phyloP scores from a whole-genome alignment of 1,284 basidiomycete species.

The Ustilago curta region DNA sequence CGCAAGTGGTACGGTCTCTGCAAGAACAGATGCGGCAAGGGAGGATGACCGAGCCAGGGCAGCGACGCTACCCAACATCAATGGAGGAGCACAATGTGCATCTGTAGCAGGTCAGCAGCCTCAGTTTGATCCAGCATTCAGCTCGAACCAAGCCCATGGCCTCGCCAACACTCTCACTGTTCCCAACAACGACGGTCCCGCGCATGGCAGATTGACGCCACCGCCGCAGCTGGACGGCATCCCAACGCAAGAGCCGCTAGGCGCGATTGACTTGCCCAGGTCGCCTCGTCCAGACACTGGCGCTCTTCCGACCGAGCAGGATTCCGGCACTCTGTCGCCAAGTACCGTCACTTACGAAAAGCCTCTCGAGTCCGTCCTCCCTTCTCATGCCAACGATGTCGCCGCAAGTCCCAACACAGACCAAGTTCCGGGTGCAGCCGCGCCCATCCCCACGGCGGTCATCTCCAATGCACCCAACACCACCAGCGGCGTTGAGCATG shows the following conservation, averaged over 20 bases:
- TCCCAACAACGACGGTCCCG: constrained; percentile 13
- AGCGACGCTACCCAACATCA: constrained; percentile 20
- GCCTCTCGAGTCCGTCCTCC: constrained; percentile 1
- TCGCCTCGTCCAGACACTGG: constrained; percentile 26
- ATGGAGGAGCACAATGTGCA: constrained; percentile 14
- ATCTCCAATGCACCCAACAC: constrained; percentile 10
- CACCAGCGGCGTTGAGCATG: constrained; percentile 5
- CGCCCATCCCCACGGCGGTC: constrained; percentile 16
- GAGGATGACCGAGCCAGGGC: constrained; percentile 20
- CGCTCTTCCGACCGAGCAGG: neutral
- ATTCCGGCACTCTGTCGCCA: constrained; percentile 7
- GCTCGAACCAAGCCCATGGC: constrained; percentile 29
- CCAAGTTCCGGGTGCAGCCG: constrained; percentile 10
- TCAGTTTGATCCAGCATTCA: constrained; percentile 29
- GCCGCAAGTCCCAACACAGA: neutral
- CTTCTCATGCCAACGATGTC: neutral
- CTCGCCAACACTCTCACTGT: constrained; percentile 52
- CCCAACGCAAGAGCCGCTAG: constrained; percentile 51
- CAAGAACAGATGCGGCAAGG: constrained; percentile 13
- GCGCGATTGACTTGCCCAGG: constrained; percentile 41
- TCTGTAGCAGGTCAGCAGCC: constrained; percentile 16
- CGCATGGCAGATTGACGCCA: constrained; percentile 30
- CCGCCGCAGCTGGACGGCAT: constrained; percentile 54
- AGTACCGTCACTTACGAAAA: constrained; percentile 16
- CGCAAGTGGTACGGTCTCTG: constrained; percentile 9